Base-by-base conservation (phyloP, 108 stramenopile species). In the Skeletonema grethae region DNA sequence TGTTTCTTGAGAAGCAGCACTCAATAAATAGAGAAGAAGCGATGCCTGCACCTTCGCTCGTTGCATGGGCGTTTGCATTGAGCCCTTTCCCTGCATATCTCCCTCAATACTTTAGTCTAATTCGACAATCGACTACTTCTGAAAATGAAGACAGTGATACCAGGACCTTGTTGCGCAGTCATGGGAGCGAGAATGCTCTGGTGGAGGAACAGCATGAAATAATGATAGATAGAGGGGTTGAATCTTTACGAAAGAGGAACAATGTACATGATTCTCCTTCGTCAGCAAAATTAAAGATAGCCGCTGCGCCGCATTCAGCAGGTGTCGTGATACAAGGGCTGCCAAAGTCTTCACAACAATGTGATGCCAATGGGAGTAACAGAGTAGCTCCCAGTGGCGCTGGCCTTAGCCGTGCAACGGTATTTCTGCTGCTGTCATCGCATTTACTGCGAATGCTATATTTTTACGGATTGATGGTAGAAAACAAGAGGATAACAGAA, bases 401-500 rank as follows among this genome's bases (percentile, higher is more conserved):
- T 4, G 79, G 79, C 7, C 65, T 80, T 12, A 80, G 79, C 31
- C 71, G 71, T 28, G 71, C 67, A 28, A 80, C 79, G 0, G 69
- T 80, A 6, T 35, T 80, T 18, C 20, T 80, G 38, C 46, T 80
- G 39, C 63, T 80, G 2, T 65, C 79, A 10, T 71, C 79, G 18
- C 79, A 80, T 65, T 69, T 80, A 34, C 25, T 80, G 28, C 71
- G 79, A 69, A 69, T 80, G 72, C 62, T 80, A 1, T 73, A 80
- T 69, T 80, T 80, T 73, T 72, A 80, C 58, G 79, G 79, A 34
- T 46, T 79, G 12, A 15, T 73, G 12, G 24, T 80, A 46, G 34
- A 58, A 22, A 16, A 38, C 2, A 32, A 70, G 57, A 64, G 65
- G 38, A 34, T 63, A 38, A 12, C 63, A 13, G 61, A n/a, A 15